Percentiles rank a stretch among this genome's conserved stretches.
These are phyloP conservation scores for Auriscalpium orientale DNA, from an alignment of 768 basidiomycete genomes.

Conservation along the genomic window DNA sequence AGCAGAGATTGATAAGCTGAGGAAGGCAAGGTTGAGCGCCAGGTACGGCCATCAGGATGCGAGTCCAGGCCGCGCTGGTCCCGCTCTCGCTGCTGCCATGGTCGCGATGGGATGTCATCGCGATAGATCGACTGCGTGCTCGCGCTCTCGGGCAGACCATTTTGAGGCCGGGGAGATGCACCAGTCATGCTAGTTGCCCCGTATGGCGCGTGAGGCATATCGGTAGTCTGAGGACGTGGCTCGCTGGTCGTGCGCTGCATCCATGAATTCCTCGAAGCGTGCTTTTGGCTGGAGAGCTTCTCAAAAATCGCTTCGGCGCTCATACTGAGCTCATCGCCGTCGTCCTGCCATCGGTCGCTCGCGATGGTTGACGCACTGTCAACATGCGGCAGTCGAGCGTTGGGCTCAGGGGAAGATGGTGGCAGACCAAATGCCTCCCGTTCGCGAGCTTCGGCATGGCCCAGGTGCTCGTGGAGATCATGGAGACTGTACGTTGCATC, in stretches of 20 bases:
- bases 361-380: slow-evolving; percentile 4
- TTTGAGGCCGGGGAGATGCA: not conserved
- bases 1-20: slow-evolving; percentile 29
- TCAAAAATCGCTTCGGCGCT: slow-evolving; percentile 11
- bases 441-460: slow-evolving; percentile 14
- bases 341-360: slow-evolving; percentile 13
- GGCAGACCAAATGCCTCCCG: slow-evolving; percentile 23
- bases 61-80: not conserved
- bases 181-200: not conserved
- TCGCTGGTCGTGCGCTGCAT: not conserved
- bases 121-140: slow-evolving; percentile 1
- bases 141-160: not conserved
- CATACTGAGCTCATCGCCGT: slow-evolving; percentile 4
- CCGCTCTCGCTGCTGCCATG: not conserved
- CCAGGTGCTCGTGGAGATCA: not conserved
- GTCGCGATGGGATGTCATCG: not conserved
- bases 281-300: slow-evolving; percentile 1
- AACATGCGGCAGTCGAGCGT: slow-evolving; percentile 5
- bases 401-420: slow-evolving; percentile 17
- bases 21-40: slow-evolving; percentile 13
- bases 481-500: not conserved
- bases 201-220: not conserved
- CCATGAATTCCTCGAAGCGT: not conserved
- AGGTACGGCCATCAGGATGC: slow-evolving; percentile 13
- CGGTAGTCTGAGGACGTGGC: not conserved